Evolutionary conservation across 192 early-diverging fungal species (phyloP), one percentile per base, ranked within the genome.

Genomic region (Linnemannia hyalina): DNA sequence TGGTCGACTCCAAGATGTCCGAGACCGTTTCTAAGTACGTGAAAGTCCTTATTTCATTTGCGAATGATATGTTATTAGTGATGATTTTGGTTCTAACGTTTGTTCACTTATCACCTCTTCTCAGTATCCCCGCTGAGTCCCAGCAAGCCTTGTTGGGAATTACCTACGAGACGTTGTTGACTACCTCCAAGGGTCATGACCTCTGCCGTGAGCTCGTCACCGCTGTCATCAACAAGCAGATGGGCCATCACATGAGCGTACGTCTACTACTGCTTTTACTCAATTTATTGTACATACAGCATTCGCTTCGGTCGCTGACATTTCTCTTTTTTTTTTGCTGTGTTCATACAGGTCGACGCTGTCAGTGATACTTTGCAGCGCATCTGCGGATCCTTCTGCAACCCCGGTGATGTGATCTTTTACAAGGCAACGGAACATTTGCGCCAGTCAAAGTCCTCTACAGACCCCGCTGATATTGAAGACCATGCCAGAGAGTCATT

Each of bases 351-450:
- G 76, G 79, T 88, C 47, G 82, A 88, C 73, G 88, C 83, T 23
- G 89, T 96, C 57, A 93, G 92, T 65, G 91, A 93, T 41, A 89
- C 92, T 44, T 84, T 96, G 68, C 90, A 91, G 78, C 82, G 91
- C 35, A 89, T 90, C 18, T 96, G 95, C 81, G 89, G 91, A 44
- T 88, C 90, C 1, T 91, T 96, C 78, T 96, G 94, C 81, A 90
- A 88, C 22, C 76, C 89, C 2, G 88, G 90, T 16, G 95, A 96
- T 78, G 92, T 95, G 36, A 84, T 92, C 1, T 85, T 95, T 63
- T 95, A 93, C 88, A 90, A 92, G 88, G 94, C 92, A 5, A 82
- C 92, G 6, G 93, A 94, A 87, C 72, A 85, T 35, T 76, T 93
- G 35, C 89, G 91, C 72, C 87, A 88, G 47, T 90, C 93, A 1